phyloP scores from a whole-genome alignment of 148 eudicot genomes.

The Rhododendron ferrugineum region DNA sequence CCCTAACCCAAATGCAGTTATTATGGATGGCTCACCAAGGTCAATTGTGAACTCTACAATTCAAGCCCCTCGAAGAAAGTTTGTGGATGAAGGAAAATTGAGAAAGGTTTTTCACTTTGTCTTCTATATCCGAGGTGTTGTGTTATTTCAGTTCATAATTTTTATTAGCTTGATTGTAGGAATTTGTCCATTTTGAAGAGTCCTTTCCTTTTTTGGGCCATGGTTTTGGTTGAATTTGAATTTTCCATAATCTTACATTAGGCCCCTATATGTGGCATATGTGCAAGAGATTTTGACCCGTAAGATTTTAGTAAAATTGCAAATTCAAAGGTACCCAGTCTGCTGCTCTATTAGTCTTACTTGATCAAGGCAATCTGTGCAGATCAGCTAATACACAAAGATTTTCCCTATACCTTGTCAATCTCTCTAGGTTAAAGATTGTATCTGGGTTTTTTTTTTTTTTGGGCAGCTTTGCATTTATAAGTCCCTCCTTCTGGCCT shows the following conservation, averaged over 20 bases:
- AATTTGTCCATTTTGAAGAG: neutral
- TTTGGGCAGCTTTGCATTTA: neutral
- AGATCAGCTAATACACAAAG: neutral
- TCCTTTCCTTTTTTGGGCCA: neutral
- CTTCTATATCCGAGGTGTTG: neutral
- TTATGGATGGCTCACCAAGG: conserved; percentile 64
- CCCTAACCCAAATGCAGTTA: conserved; percentile 37
- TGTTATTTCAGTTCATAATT: neutral
- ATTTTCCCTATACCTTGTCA: neutral
- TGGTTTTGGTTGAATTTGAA: neutral
- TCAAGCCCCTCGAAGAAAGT: conserved; percentile 89
- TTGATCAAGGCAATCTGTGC: neutral
- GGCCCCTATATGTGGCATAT: neutral
- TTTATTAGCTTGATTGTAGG: neutral
- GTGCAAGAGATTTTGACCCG: neutral
- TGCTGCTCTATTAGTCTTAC: neutral
- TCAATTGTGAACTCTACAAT: conserved; percentile 63
- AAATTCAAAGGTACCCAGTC: neutral
- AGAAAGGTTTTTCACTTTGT: conserved; percentile 59
- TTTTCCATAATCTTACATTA: neutral
- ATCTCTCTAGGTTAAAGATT: neutral
- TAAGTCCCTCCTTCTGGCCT: neutral
- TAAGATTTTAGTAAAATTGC: neutral
- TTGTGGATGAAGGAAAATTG: conserved; percentile 94
- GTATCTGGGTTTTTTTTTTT: neutral